Evolutionary conservation across 768 basidiomycete genomes (phyloP).

Genomic region (Lyophyllum decastes): DNA sequence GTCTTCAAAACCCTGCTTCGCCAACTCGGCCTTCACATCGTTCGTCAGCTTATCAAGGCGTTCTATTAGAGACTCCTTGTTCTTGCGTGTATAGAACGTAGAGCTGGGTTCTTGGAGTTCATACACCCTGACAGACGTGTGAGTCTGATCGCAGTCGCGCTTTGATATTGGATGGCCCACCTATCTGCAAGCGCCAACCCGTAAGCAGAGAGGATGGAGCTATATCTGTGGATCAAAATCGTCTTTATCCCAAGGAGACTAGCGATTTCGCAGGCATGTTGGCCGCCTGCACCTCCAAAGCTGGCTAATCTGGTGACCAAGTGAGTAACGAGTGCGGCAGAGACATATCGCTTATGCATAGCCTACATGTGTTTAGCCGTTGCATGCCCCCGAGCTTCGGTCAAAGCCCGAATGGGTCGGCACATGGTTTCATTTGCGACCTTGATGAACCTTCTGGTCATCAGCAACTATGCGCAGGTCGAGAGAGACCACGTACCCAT

Average conservation of each 20-base stretch:
- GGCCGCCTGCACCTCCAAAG: constrained; percentile 90
- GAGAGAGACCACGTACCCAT: constrained; percentile 74
- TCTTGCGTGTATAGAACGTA: constrained; percentile 66
- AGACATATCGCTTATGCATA: not conserved
- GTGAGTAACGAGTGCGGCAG: not conserved
- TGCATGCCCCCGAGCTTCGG: constrained; percentile 86
- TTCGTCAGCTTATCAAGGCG: constrained; percentile 71
- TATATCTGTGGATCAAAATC: constrained; percentile 87
- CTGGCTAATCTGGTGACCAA: constrained; percentile 63
- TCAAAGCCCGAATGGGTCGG: constrained; percentile 87
- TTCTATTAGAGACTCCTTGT: constrained; percentile 51
- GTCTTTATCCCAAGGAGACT: constrained; percentile 83
- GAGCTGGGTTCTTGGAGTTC: constrained; percentile 92
- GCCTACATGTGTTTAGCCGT: constrained; percentile 70
- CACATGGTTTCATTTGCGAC: constrained; percentile 98
- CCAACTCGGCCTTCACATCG: constrained; percentile 67
- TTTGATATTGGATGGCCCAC: constrained; percentile 24
- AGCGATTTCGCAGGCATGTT: constrained; percentile 93
- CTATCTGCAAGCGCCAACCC: constrained; percentile 89
- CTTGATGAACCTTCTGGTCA: constrained; percentile 74
- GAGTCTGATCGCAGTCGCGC: not conserved
- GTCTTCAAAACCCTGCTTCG: constrained; percentile 78
- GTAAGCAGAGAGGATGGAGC: constrained; percentile 91
- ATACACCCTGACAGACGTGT: constrained; percentile 56
- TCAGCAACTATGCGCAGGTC: too few species aligned